Evolutionary conservation across 1,284 basidiomycete genomes (phyloP).

Genomic region (Apiotrichum gracile): DNA sequence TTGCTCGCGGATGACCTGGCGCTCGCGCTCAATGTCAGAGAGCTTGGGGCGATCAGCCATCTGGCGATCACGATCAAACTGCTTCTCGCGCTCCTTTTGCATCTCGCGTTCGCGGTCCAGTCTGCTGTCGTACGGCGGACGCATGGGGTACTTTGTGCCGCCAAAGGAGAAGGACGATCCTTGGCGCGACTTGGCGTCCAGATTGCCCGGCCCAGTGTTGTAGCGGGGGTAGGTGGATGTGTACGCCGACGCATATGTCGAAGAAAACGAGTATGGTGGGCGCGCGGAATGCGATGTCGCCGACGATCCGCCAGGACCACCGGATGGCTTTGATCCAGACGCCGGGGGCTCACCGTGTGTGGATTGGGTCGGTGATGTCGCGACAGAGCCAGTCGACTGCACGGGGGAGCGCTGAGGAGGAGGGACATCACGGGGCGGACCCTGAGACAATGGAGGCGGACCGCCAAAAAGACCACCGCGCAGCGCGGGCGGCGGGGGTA

Average conservation of each 20-base stretch:
- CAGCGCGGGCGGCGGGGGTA: not conserved
- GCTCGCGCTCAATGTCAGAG: not conserved
- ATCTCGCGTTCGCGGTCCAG: conserved; percentile 5
- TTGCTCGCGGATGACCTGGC: not conserved
- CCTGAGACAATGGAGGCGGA: conserved; percentile 11
- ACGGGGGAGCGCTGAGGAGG: conserved; percentile 14
- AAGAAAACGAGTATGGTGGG: conserved; percentile 18
- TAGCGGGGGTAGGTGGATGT: conserved; percentile 9
- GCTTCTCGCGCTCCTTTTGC: conserved; percentile 2
- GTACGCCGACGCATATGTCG: conserved; percentile 19
- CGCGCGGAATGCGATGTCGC: conserved; percentile 7
- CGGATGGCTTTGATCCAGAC: not conserved
- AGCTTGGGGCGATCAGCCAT: not conserved
- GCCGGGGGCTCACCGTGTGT: conserved; percentile 6
- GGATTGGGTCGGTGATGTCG: conserved; percentile 9
- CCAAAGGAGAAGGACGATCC: not conserved
- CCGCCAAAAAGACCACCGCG: conserved; percentile 13
- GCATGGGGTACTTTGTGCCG: not conserved
- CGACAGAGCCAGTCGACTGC: conserved; percentile 1
- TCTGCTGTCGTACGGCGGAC: not conserved
- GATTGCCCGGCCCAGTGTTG: conserved; percentile 5
- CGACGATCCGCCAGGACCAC: not conserved
- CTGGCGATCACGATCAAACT: conserved; percentile 6
- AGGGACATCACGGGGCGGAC: conserved; percentile 4
- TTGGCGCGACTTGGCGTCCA: not conserved